Percentiles rank a stretch among this genome's conserved stretches.
Conservation (phyloP, 2,329 filamentous ascomycete genomes). For the Monosporascus sp. region DNA sequence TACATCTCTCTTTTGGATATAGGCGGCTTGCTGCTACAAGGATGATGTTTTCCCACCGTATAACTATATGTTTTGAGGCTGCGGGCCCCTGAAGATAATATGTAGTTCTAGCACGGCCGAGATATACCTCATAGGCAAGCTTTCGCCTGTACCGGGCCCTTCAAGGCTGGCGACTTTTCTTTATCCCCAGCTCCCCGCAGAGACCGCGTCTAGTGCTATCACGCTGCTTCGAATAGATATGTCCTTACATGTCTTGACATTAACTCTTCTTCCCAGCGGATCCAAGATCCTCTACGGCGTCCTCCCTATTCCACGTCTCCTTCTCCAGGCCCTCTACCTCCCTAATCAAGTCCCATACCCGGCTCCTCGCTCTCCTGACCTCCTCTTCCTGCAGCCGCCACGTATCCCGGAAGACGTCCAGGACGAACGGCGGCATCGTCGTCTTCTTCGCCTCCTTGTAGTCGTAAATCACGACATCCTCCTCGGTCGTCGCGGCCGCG, state of each 20-base stretch:
- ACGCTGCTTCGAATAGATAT: no score
- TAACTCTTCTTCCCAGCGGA: constrained; percentile 20
- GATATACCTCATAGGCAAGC: no score
- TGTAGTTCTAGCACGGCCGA: no score
- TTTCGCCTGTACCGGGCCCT: no score
- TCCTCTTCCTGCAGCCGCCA: constrained; percentile 58
- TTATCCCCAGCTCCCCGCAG: no score
- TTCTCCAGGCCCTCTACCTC: constrained; percentile 60
- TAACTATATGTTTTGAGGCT: no score
- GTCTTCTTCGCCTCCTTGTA: constrained; percentile 55
- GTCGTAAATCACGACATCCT: constrained; percentile 78
- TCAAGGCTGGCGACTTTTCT: no score
- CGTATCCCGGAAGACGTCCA: constrained; percentile 52
- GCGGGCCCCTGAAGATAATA: no score
- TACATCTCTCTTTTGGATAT: no score
- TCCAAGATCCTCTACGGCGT: constrained; percentile 67
- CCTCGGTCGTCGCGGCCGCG: constrained; percentile 65
- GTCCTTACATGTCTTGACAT: background rate
- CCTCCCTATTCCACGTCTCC: constrained; percentile 66
- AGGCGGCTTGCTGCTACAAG: no score
- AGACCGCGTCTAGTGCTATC: no score
- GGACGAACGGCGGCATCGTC: constrained; percentile 53
- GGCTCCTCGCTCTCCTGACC: constrained; percentile 43
- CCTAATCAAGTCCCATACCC: constrained; percentile 51
- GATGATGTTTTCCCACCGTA: no score